Evolutionary conservation across 768 basidiomycete species (phyloP).

Genomic region (Tylopilus vinaceipallidus): DNA sequence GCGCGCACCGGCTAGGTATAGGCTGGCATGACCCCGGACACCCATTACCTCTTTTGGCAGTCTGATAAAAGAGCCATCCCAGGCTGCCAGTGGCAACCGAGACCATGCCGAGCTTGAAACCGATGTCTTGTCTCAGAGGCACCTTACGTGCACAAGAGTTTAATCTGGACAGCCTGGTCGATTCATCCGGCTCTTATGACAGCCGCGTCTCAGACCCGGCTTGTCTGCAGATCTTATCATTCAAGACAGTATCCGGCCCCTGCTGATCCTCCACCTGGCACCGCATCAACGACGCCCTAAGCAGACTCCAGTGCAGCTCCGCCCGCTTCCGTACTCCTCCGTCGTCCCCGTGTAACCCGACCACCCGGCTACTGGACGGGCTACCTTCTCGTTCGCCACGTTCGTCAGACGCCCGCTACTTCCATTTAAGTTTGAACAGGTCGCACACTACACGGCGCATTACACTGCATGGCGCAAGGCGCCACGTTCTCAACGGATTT

Average conservation of each 20-base stretch:
- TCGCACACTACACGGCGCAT: neutral
- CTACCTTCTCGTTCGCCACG: conserved; percentile 6
- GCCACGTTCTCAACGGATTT: conserved; percentile 11
- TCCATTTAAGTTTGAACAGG: neutral
- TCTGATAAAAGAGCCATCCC: neutral
- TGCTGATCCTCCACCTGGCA: neutral
- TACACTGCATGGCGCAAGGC: conserved; percentile 3
- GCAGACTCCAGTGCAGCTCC: neutral
- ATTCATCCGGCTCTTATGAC: neutral
- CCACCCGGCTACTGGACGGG: neutral
- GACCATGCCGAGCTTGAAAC: neutral
- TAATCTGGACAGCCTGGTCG: neutral
- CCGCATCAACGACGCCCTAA: neutral
- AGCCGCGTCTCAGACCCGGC: neutral
- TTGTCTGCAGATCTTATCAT: conserved; percentile 1
- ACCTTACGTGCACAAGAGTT: neutral
- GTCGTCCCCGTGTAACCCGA: neutral
- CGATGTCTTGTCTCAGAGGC: no score
- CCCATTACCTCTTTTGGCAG: conserved; percentile 7
- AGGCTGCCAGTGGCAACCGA: neutral
- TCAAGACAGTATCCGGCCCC: neutral
- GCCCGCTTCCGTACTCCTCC: neutral
- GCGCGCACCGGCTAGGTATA: conserved; percentile 23
- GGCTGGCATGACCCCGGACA: conserved; percentile 23
- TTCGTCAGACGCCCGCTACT: neutral